These are phyloP conservation scores for Carex sylvatica DNA, from an alignment of 202 grass and related monocot species.

Conservation along the genomic window DNA sequence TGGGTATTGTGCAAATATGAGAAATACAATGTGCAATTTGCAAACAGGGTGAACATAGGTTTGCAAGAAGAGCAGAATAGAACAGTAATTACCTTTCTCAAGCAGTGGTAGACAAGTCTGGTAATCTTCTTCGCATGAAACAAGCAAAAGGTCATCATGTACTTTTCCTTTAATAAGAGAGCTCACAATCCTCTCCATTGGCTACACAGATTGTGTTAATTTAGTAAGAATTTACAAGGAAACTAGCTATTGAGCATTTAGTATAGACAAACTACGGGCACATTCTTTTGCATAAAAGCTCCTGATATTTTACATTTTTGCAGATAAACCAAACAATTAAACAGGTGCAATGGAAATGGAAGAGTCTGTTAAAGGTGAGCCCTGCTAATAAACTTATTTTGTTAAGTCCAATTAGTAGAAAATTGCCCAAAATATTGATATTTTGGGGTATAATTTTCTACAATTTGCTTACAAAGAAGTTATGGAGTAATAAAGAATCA, in stretches of 20 bases:
- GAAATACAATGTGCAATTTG: neutral
- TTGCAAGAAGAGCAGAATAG: neutral
- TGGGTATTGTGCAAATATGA: neutral
- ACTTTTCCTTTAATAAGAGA: slow-evolving; percentile 62
- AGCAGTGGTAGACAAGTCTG: slow-evolving; percentile 50
- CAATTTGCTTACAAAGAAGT: neutral
- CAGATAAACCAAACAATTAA: too few relatives aligned
- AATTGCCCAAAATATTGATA: too few relatives aligned
- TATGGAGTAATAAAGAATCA: neutral
- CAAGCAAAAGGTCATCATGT: slow-evolving; percentile 69
- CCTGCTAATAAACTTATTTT: too few relatives aligned
- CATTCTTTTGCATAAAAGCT: slow-evolving; percentile 12
- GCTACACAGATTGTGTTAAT: slow-evolving; percentile 34
- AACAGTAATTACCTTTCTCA: slow-evolving; percentile 59
- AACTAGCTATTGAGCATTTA: neutral
- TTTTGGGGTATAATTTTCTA: neutral
- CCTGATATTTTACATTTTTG: neutral
- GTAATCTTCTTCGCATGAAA: slow-evolving; percentile 92
- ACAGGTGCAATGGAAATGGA: too few relatives aligned
- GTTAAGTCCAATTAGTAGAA: too few relatives aligned
- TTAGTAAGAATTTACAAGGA: neutral
- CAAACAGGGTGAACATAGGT: neutral
- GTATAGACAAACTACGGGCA: neutral
- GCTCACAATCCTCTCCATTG: slow-evolving; percentile 77
- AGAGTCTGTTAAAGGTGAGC: too few relatives aligned